Base-by-base conservation (phyloP, 1,284 basidiomycete genomes). In the Malassezia furfur region DNA sequence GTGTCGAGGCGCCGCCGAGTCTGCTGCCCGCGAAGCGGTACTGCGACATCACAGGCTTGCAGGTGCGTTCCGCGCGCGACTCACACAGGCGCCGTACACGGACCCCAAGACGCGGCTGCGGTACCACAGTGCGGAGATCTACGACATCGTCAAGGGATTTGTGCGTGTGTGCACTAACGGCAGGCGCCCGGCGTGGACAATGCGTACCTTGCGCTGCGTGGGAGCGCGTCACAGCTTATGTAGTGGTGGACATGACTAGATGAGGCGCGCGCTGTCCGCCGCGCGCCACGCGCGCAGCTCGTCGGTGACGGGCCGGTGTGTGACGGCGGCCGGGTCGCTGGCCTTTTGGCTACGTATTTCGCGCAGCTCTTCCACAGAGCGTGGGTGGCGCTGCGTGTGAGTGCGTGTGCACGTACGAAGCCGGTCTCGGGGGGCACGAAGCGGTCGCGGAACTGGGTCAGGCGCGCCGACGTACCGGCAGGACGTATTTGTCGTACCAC, bases 31-130 rank as follows among this genome's bases (percentile, higher is more conserved):
- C 83, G 50, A 81, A 82, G 61, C 83, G 84, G 61, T 88, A 86
- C 60, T 91, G 88, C 67, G 88, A 91, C 74, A 86, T 91, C 5
- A 91, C 88, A 0, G 87, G 88, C 0, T 78, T 91, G 6, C 85
- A 88, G 75, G 86, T 85, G 53, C 14, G 77, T 36, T n/a, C 30
- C 11, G 15, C 11, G 17, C n/a, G 14, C 36, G 41, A 12, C 30
- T n/a, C 22, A 22, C 11, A 8, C 57, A 87, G 85, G 87, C 85
- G 1, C 85, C 84, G 3, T 89, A 90, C 65, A 89, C 86, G 0
- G 87, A 90, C 65, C 88, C 88, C 6, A 82, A 83, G 2, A 87
- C 87, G 0, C 82, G 84, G 0, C 77, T 91, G 17, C 80, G 88
- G 5, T 90, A 87, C 70, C 86, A 90, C 63, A 85, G 88, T 77